Percentiles rank a stretch among this genome's conserved stretches.
phyloP scores from a whole-genome alignment of 495 filamentous ascomycete genomes.

The Hypomontagnella monticulosa region DNA sequence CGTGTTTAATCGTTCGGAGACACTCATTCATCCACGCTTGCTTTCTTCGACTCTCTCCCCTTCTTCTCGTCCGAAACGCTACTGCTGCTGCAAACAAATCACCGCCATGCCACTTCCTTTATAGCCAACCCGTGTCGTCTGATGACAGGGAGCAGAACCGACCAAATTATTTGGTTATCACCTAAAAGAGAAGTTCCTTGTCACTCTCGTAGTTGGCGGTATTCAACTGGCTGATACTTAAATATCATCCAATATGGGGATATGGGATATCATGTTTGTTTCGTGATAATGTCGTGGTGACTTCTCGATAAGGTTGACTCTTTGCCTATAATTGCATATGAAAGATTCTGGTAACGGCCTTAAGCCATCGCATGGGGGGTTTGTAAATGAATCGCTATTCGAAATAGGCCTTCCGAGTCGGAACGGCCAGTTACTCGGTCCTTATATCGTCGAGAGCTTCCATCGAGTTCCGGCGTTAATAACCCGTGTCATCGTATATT shows the following conservation, averaged over 20 bases:
- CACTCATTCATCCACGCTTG: not conserved
- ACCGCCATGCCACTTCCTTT: conserved; percentile 4
- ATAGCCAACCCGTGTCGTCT: conserved; percentile 9
- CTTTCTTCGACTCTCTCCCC: not conserved
- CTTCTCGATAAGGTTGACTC: conserved; percentile 14
- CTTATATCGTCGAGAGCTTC: not conserved
- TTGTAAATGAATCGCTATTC: not conserved
- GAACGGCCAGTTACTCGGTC: conserved; percentile 1
- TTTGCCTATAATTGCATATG: not conserved
- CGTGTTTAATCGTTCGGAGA: conserved; percentile 2
- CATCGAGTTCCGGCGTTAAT: not conserved
- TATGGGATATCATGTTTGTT: conserved; percentile 4
- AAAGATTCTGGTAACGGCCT: conserved; percentile 3
- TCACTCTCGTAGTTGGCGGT: conserved; percentile 12
- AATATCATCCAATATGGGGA: conserved; percentile 36
- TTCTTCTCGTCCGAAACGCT: not conserved
- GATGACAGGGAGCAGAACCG: not conserved
- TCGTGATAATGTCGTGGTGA: conserved; percentile 2
- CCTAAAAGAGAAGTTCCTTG: conserved; percentile 26
- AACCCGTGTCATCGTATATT: conserved; percentile 6
- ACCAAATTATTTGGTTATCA: conserved; percentile 4
- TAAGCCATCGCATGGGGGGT: not conserved
- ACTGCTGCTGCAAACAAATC: conserved; percentile 15
- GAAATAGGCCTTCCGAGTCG: not conserved
- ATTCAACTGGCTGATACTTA: conserved; percentile 29